Percentiles rank a stretch among this genome's conserved stretches.
Conservation (phyloP, 805 yeast genomes). For the Wickerhamiella sergipiensis region DNA sequence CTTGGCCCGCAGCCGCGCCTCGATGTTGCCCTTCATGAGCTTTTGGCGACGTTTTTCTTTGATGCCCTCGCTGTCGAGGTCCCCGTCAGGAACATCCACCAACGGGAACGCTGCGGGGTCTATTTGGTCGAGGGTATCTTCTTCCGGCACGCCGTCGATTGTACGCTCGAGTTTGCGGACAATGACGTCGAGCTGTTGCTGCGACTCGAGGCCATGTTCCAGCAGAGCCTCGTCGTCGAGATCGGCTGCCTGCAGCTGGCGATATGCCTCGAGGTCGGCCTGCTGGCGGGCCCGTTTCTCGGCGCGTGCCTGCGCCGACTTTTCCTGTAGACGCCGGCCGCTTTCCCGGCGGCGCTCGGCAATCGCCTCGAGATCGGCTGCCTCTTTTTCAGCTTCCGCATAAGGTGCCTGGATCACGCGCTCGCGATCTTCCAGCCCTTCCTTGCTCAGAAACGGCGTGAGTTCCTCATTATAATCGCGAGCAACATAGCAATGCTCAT, state of each 20-base stretch:
- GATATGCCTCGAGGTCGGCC: constrained; percentile 62
- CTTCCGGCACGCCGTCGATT: constrained; percentile 32
- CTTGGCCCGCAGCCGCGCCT: constrained; percentile 72
- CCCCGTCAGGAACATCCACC: constrained; percentile 72
- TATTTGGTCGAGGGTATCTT: constrained; percentile 32
- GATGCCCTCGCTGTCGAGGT: constrained; percentile 62
- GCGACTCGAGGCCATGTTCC: constrained; percentile 33
- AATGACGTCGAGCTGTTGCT: constrained; percentile 50
- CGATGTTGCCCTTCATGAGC: constrained; percentile 72
- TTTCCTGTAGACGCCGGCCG: constrained; percentile 82
- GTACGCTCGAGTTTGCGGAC: constrained; percentile 23
- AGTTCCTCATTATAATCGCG: constrained; percentile 54
- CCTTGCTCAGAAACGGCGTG: constrained; percentile 41
- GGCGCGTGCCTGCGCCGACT: constrained; percentile 69
- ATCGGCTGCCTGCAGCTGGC: constrained; percentile 49
- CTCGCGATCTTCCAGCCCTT: constrained; percentile 53
- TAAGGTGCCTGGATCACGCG: constrained; percentile 74
- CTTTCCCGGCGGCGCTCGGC: constrained; percentile 73
- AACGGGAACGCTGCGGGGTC: constrained; percentile 53
- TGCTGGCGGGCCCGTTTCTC: constrained; percentile 74
- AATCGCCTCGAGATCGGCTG: constrained; percentile 65
- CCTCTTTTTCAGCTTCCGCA: constrained; percentile 49
- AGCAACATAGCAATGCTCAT: constrained; percentile 70
- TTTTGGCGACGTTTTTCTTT: constrained; percentile 80
- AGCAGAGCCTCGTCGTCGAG: constrained; percentile 59